Percentiles rank a stretch among this genome's conserved stretches.
phyloP scores from a whole-genome alignment of 257 asterid species.

The Penstemon barbatus region DNA sequence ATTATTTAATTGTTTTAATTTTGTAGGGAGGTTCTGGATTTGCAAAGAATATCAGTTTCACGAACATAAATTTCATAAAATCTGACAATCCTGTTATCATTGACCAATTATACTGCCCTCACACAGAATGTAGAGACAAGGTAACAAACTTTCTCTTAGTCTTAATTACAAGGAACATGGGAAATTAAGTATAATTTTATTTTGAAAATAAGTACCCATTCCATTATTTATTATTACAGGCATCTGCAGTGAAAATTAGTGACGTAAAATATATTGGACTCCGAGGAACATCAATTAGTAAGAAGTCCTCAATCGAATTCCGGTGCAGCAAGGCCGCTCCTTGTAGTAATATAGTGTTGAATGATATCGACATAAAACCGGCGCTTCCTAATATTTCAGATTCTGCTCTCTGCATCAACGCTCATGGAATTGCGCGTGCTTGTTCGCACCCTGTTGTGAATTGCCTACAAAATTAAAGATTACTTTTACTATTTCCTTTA shows the following conservation, averaged over 20 bases:
- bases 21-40: constrained; percentile 57
- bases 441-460: too few species aligned
- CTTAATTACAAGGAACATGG: too few species aligned
- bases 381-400: background rate
- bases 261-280: constrained; percentile 41
- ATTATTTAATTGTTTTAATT: background rate
- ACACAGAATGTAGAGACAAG: constrained; percentile 30
- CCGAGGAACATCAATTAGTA: constrained; percentile 39
- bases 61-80: constrained; percentile 38
- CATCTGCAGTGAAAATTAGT: constrained; percentile 47
- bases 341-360: constrained; percentile 40
- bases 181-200: too few species aligned
- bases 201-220: too few species aligned
- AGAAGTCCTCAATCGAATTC: constrained; percentile 34
- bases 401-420: too few species aligned
- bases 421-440: background rate
- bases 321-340: constrained; percentile 48
- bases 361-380: constrained; percentile 39
- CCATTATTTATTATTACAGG: constrained; percentile 12
- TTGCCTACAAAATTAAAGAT: background rate
- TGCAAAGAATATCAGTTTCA: constrained; percentile 47
- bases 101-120: constrained; percentile 62
- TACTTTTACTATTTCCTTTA: too few species aligned
- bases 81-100: constrained; percentile 49
- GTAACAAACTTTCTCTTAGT: constrained; percentile 25